Evolutionary conservation across 2,329 filamentous ascomycete species (phyloP), one percentile per base, ranked within the genome.

Genomic region (Fusarium sp.): DNA sequence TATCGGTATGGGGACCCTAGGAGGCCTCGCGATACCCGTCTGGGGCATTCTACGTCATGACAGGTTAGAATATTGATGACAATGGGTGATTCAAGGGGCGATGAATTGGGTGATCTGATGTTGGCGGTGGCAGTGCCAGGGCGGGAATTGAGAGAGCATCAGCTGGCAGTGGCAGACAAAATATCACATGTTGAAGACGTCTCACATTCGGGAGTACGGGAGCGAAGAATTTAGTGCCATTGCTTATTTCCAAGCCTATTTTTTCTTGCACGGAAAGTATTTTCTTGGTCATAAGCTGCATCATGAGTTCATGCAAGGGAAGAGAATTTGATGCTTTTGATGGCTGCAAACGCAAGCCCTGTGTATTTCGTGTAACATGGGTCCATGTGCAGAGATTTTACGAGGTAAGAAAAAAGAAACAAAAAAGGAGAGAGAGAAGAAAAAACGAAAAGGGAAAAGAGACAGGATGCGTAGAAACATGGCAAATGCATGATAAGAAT

Each of bases 111-210:
- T 64, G 64, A 63, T 71, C 57, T 63, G 59, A 43, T 62, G 45
- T 31, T 11, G 65, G 63, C 39, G 64, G 72, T 73, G 73, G 73
- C 73, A 71, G 73, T 75, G 73, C 57, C 37, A n/a, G 64, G 29
- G 20, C 37, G 33, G 33, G 57, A 31, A 20, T 39, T 61, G 33
- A 52, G 37, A 45, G 18, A 18, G 14, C 13, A 66, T 66, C 57
- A 52, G 41, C 45, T 22, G 43, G 39, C 11, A n/a, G 16, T n/a
- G 22, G 22, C 16, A 50, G 45, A 20, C 13, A 24, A 24, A 50
- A 18, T 22, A 72, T 74, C 67, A 68, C 72, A 74, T 74, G 71
- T 56, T 22, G 31, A 27, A 65, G 39, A 43, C 20, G 18, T 7
- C 41, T 22, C 4, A 52, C 20, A 29, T 37, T 29, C 56, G 61